Percentiles rank a stretch among this genome's conserved stretches.
Evolutionary conservation across 1,284 basidiomycete genomes (phyloP).

Genomic region (Cutaneotrichosporon cavernicola): DNA sequence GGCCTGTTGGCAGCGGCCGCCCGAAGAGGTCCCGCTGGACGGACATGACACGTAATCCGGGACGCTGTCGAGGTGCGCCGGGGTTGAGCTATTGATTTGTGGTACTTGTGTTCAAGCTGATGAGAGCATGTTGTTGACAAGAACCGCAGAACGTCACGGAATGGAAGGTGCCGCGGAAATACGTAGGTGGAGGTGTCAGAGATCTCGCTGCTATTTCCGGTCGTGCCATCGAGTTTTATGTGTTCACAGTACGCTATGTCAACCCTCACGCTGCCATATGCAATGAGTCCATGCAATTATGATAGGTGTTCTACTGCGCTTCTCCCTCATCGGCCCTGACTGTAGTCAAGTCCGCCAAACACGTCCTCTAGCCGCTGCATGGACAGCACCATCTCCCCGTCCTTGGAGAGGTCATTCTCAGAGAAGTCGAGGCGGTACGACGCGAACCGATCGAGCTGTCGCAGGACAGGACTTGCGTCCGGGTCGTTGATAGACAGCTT

Average conservation of each 20-base stretch:
- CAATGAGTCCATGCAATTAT: conserved; percentile 4
- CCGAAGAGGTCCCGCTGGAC: conserved; percentile 26
- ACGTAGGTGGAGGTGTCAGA: neutral
- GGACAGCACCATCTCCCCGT: conserved; percentile 20
- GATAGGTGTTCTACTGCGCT: neutral
- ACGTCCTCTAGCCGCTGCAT: conserved; percentile 20
- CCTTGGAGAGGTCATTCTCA: conserved; percentile 5
- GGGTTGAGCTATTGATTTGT: neutral
- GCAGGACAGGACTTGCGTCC: neutral
- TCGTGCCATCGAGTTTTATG: neutral
- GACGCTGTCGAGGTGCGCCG: neutral
- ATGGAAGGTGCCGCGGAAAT: neutral
- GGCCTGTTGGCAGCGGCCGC: conserved; percentile 15
- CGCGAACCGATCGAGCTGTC: conserved; percentile 11
- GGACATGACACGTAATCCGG: conserved; percentile 8
- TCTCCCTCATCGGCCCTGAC: neutral
- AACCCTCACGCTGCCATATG: neutral
- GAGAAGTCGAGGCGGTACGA: conserved; percentile 24
- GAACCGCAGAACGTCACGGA: neutral
- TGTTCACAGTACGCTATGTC: neutral
- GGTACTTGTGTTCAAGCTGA: neutral
- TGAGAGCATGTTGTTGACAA: conserved; percentile 2
- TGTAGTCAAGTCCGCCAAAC: conserved; percentile 19
- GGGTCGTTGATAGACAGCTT: conserved; percentile 8
- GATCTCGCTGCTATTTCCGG: neutral